Evolutionary conservation across 441 rosid genomes (phyloP).

Genomic region (Erodium moschatum): DNA sequence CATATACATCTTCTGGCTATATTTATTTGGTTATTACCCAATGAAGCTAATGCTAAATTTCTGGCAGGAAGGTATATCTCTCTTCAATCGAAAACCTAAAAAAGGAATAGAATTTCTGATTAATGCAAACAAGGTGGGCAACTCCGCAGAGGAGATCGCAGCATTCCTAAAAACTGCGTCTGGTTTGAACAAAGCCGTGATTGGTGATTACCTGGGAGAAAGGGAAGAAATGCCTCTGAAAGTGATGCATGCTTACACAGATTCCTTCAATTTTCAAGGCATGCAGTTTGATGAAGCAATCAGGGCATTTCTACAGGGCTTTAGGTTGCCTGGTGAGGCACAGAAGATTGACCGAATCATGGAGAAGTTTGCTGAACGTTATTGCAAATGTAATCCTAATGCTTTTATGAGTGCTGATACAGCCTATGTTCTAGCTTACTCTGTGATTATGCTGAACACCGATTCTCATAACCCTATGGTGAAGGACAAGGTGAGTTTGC

Average conservation of each 20-base stretch:
- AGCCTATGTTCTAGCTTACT: slow-evolving; percentile 96
- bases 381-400: slow-evolving; percentile 69
- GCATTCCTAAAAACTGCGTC: slow-evolving; percentile 79
- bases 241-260: slow-evolving; percentile 97
- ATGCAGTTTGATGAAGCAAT: slow-evolving; percentile 97
- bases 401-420: slow-evolving; percentile 94
- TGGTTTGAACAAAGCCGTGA: slow-evolving; percentile 72
- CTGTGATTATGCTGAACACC: slow-evolving; percentile 92
- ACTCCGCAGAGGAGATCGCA: slow-evolving; percentile 92
- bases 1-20: slow-evolving; percentile 12
- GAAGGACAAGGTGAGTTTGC: slow-evolving; percentile 73
- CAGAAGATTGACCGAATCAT: slow-evolving; percentile 96
- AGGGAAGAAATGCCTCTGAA: slow-evolving; percentile 83
- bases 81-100: slow-evolving; percentile 88
- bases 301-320: slow-evolving; percentile 72
- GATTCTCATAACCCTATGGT: slow-evolving; percentile 98
- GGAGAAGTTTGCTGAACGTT: slow-evolving; percentile 55
- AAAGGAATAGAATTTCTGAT: slow-evolving; percentile 95
- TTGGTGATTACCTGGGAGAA: slow-evolving; percentile 98
- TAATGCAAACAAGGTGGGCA: slow-evolving; percentile 88
- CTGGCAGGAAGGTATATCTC: slow-evolving; percentile 99
- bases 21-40: slow-evolving; percentile 17
- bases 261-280: slow-evolving; percentile 81
- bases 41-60: slow-evolving; percentile 38
- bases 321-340: slow-evolving; percentile 99